Conservation (phyloP, 331 rosid genomes). For the Quercus lobata region DNA sequence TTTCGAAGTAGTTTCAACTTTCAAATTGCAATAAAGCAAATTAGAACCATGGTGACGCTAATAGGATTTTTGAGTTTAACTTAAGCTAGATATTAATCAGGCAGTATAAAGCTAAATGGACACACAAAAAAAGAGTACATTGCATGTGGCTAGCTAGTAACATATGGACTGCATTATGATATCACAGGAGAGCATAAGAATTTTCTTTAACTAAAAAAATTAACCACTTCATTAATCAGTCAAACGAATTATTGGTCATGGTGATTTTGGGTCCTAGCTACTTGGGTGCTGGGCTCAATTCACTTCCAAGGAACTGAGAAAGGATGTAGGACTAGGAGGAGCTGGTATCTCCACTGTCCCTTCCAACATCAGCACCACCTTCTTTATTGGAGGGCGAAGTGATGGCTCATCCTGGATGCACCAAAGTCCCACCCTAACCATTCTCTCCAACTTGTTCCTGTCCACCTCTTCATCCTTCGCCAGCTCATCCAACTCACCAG, state of each 20-base stretch:
- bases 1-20: too few species aligned
- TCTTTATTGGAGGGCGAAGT: slow-evolving; percentile 24
- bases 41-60: too few species aligned
- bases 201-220: not conserved
- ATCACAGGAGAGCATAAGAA: not conserved
- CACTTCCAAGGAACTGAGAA: not conserved
- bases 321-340: slow-evolving; percentile 15
- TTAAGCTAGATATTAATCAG: too few species aligned
- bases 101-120: too few species aligned
- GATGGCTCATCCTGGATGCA: slow-evolving; percentile 24
- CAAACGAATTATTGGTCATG: too few species aligned
- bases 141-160: too few species aligned
- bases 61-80: too few species aligned
- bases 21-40: too few species aligned
- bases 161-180: too few species aligned
- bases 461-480: slow-evolving; percentile 13
- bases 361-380: slow-evolving; percentile 23
- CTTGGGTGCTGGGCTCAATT: not conserved
- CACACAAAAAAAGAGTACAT: too few species aligned
- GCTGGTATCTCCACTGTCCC: slow-evolving; percentile 19
- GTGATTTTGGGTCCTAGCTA: not conserved
- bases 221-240: too few species aligned
- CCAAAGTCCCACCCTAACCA: slow-evolving; percentile 25
- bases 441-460: not conserved
- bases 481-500: slow-evolving; percentile 5